phyloP scores from a whole-genome alignment of 768 basidiomycete species.

The Lactarius hengduanensis region DNA sequence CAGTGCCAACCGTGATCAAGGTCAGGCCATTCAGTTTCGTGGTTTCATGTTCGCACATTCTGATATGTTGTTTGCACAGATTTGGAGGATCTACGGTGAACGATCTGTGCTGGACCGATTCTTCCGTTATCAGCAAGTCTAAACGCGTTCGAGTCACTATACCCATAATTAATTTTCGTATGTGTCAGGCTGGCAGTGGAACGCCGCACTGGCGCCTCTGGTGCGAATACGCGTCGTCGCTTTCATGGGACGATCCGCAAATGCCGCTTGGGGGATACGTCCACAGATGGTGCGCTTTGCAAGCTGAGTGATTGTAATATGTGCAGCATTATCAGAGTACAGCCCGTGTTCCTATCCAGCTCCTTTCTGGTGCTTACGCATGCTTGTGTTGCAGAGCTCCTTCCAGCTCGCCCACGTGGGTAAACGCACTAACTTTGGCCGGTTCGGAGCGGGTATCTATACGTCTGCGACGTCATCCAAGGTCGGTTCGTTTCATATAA shows the following conservation, averaged over 20 bases:
- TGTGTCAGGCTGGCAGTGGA: slow-evolving; percentile 26
- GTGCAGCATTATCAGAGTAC: slow-evolving; percentile 31
- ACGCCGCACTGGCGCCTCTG: slow-evolving; percentile 5
- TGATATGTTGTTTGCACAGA: slow-evolving; percentile 15
- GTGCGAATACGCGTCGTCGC: slow-evolving; percentile 32
- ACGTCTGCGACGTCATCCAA: slow-evolving; percentile 35
- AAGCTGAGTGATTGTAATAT: slow-evolving; percentile 23
- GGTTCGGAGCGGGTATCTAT: slow-evolving; percentile 33
- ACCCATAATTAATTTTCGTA: background rate
- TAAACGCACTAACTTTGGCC: slow-evolving; percentile 29
- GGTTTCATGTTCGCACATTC: background rate
- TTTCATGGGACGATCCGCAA: slow-evolving; percentile 34
- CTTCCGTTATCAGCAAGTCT: slow-evolving; percentile 29
- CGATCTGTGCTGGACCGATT: slow-evolving; percentile 26
- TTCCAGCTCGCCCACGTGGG: slow-evolving; percentile 27
- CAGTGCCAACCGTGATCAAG: slow-evolving; percentile 25
- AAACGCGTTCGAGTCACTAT: background rate
- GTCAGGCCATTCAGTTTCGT: slow-evolving; percentile 5
- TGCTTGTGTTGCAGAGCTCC: slow-evolving; percentile 23
- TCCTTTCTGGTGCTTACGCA: background rate
- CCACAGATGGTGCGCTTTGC: slow-evolving; percentile 25
- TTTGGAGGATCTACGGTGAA: slow-evolving; percentile 31
- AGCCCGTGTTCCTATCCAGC: no score
- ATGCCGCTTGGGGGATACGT: slow-evolving; percentile 31
- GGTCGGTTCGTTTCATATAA: slow-evolving; percentile 17